Percentiles rank a stretch among this genome's conserved stretches.
Evolutionary conservation across 2,329 filamentous ascomycete species (phyloP).

Genomic region (Orbilia quercus): DNA sequence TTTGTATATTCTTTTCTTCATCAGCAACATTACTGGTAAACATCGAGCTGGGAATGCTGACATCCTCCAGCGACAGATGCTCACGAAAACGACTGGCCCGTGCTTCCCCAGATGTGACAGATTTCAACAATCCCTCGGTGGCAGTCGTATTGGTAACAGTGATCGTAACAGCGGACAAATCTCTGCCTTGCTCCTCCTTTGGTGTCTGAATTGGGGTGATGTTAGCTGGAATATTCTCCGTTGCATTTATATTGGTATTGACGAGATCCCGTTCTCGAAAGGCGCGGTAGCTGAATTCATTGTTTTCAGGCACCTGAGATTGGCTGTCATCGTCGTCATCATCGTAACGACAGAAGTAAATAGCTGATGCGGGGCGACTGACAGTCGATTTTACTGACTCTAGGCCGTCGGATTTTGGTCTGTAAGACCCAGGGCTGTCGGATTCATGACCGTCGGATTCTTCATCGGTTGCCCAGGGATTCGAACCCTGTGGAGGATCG

Average conservation of each 20-base stretch:
- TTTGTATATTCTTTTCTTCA: neutral
- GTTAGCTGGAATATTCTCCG: neutral
- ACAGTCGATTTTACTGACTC: neutral
- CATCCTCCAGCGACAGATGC: constrained; percentile 15
- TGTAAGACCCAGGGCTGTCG: neutral
- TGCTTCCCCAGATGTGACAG: neutral
- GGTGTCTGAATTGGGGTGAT: neutral
- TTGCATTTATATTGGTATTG: neutral
- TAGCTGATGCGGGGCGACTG: neutral
- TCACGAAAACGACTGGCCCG: constrained; percentile 35
- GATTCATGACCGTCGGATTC: neutral
- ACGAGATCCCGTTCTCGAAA: constrained; percentile 28
- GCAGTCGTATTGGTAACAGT: neutral
- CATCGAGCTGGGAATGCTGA: constrained; percentile 19
- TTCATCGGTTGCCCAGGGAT: constrained; percentile 4
- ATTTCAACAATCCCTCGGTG: constrained; percentile 1
- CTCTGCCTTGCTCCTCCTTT: neutral
- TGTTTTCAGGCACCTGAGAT: constrained; percentile 6
- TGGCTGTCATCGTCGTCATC: constrained; percentile 16
- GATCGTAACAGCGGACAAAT: constrained; percentile 12
- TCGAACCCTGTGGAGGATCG: neutral
- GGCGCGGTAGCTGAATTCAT: constrained; percentile 5
- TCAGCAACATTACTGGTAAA: constrained; percentile 7
- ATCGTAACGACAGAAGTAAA: constrained; percentile 38
- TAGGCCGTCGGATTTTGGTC: neutral